Evolutionary conservation across 306 rosid species (phyloP), one percentile per base, ranked within the genome.

Genomic region (Amphicarpaea edgeworthii): DNA sequence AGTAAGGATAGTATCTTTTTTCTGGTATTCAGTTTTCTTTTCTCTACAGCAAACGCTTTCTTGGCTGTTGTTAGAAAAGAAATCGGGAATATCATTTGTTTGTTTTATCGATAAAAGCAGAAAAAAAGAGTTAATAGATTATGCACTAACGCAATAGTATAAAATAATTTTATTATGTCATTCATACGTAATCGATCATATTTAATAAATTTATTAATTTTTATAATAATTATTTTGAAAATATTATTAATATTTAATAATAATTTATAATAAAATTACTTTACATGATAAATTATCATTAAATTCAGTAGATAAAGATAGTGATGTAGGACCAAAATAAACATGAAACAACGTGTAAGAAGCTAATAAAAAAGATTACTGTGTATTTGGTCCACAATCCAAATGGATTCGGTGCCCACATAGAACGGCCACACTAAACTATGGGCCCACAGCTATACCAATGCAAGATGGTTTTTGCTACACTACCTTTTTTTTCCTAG

Each of bases 341-440:
- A 46, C 12, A 11, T 21, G 67, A 60, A 60, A 66, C 2, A 42
- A 43, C 6, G 5, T 28, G n/a, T 16, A 49, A 49, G 57, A 68
- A 24, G 6, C n/a, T 46, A 47, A 68, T 47, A 0, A 41, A 15
- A 45, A 17, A 9, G 1, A 43, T 12, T 16, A n/a, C n/a, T n/a
- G n/a, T n/a, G n/a, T n/a, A 43, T 12, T 45, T 43, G 70, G 78
- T 61, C 37, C 50, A 74, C 49, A 45, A 8, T 57, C 1, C 14
- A 76, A 40, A 49, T 63, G 38, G 61, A 76, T 76, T 53, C 80
- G 15, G 37, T 66, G 32, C 57, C 73, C 74, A 51, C 45, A 40
- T 11, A 76, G 12, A 34, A 53, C 15, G 74, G 80, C 1, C 21
- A 76, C 37, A 28, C 51, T 76, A 15, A 4, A 66, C 15, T 45